Percentiles rank a stretch among this genome's conserved stretches.
Conservation (phyloP, 2,329 filamentous ascomycete genomes). For the Sodiomyces alkalinus region DNA sequence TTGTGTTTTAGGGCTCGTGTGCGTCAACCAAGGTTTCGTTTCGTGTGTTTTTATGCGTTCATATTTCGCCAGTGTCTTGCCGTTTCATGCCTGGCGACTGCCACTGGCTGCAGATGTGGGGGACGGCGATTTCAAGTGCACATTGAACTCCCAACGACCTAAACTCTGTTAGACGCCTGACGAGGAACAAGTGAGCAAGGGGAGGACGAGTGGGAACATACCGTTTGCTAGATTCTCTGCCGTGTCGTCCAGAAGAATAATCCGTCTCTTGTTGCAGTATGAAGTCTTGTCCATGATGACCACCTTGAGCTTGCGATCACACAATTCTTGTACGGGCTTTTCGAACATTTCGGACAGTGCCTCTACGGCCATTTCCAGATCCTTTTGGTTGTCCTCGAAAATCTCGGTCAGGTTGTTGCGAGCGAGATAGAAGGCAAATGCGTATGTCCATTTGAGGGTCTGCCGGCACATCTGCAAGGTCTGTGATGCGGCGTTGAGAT, state of each 20-base stretch:
- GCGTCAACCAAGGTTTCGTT: too few relatives aligned
- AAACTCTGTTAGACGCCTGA: slow-evolving; percentile 11
- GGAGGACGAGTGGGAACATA: slow-evolving; percentile 26
- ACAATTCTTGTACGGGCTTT: slow-evolving; percentile 78
- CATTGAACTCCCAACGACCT: slow-evolving; percentile 33
- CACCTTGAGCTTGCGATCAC: slow-evolving; percentile 80
- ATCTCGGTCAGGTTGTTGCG: slow-evolving; percentile 93
- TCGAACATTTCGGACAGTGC: slow-evolving; percentile 98
- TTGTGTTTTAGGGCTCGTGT: too few relatives aligned
- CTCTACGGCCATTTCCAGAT: slow-evolving; percentile 93
- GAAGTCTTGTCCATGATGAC: slow-evolving; percentile 98
- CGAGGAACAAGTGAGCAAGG: slow-evolving; percentile 14
- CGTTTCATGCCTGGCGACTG: too few relatives aligned
- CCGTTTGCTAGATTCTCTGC: slow-evolving; percentile 82
- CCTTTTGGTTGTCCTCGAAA: slow-evolving; percentile 97
- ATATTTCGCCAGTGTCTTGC: too few relatives aligned
- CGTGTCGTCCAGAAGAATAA: slow-evolving; percentile 84
- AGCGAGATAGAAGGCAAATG: slow-evolving; percentile 94
- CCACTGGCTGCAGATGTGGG: too few relatives aligned
- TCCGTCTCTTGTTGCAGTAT: slow-evolving; percentile 83
- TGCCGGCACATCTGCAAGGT: slow-evolving; percentile 94
- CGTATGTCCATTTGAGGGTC: slow-evolving; percentile 98
- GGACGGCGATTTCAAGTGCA: slow-evolving; percentile 13
- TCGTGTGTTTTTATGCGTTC: too few relatives aligned
- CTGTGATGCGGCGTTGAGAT: slow-evolving; percentile 83